Evolutionary conservation across 352 stramenopile species (phyloP), one percentile per base, ranked within the genome.

Genomic region (Blastocystis sp.): DNA sequence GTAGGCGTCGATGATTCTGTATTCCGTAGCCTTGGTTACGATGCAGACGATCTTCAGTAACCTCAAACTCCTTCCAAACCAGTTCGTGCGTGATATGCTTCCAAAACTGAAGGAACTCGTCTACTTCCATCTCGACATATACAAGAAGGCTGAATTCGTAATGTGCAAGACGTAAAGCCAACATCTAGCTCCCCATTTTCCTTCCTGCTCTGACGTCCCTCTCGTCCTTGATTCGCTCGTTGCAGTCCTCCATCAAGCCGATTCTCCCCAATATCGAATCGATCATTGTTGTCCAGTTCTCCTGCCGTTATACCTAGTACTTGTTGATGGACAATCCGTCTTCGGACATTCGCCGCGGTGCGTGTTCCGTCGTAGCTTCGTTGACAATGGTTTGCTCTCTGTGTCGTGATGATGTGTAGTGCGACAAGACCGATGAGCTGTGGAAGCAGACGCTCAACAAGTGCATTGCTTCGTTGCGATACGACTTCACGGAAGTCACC

Each of bases 191-290:
- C 45, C 61, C 74, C 60, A 6, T 85, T 3, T 67, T 85, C 37
- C 41, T 37, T 4, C 2, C 41, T 24, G 26, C 41, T 39, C 19
- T 85, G n/a, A n/a, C 50, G 24, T 62, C 74, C 35, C 74, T 85
- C 26, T 24, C 3, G 39, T 12, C 0, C 19, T 55, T 85, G 19
- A 69, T 85, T 45, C 65, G 6, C 21, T 67, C 74, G 24, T 59
- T 85, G 6, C 35, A 62, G 9, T 59, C 74, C 6, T 85, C 74
- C 31, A 85, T 85, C 19, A 85, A 85, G 74, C 74, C 74, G 21
- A 85, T 85, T 37, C 16, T 85, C 51, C n/a, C 74, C 3, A 85
- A 85, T 41, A 85, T 85, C 55, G 74, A 85, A 45, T 59, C 74
- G 4, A 41, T 69, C 0, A 67, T 85, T 55, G 74, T 85, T 55